Base-by-base conservation (phyloP, 441 rosid species). In the Aleurites moluccanus region DNA sequence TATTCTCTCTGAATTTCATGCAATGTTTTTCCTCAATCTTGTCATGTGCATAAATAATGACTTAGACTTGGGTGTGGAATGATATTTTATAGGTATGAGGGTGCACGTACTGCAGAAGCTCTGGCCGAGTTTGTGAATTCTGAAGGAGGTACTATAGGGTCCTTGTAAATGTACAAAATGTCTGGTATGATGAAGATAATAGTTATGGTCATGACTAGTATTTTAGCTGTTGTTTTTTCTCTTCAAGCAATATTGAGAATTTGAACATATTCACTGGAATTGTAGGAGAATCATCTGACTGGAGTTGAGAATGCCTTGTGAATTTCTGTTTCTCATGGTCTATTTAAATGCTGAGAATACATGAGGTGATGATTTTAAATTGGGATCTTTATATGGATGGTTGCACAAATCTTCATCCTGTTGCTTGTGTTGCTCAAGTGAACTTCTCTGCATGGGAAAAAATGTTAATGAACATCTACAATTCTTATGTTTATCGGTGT, bases 111-210 rank as follows among this genome's bases (percentile, higher is more conserved):
- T 62, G 90, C 93, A 0, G 98, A 96, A 84, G 79, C 93, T n/a
- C 90, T 96, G 78, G 79, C 91, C 44, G 98, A 92, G 83, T 96
- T 82, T 82, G 90, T 93, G 68, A 96, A 96, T 83, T 87, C 75
- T 71, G 97, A 93, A 89, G 99, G 87, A 89, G 99, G 98, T 91
- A 86, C 52, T 47, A 1, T 30, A n/a, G 33, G 50, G 20, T 27
- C 25, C 35, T 59, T 15, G 23, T 28, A 20, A 44, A 25, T 59
- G 45, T 44, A 60, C 5, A 27, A 15, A 44, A 25, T 45, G 28
- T 60, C n/a, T 23, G 45, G 16, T 72, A 40, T 72, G 57, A 25
- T 64, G 20, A 56, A 42, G 30, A 45, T 1, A 7, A n/a, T 35
- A 18, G 56, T 72, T 35, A 13, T 23, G 18, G 15, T 21, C 45